A percentile compares a stretch with the other conserved stretches of the same genome.
Conservation (phyloP, 164 flowering plant genomes). For the Dillenia turbinata region DNA sequence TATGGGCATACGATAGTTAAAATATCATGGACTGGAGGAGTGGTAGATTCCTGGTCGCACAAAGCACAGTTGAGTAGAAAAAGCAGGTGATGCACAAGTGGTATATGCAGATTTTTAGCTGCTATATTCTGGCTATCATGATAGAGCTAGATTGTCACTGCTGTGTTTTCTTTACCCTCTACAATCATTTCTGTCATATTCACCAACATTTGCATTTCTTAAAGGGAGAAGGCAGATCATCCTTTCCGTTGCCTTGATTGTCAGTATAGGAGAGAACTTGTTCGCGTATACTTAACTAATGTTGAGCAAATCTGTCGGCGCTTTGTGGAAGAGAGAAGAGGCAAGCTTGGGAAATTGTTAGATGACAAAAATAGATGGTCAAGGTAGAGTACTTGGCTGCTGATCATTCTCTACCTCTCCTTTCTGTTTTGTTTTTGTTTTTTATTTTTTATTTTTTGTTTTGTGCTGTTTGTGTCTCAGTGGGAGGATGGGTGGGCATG, state of each 20-base stretch:
- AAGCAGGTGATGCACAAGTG: too few species aligned
- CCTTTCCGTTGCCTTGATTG: constrained; percentile 94
- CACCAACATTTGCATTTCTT: not conserved
- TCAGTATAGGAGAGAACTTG: constrained; percentile 92
- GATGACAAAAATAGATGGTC: constrained; percentile 90
- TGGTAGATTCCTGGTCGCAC: too few species aligned
- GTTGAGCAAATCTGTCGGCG: constrained; percentile 87
- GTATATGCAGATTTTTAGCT: too few species aligned
- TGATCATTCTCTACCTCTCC: too few species aligned
- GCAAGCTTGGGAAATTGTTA: constrained; percentile 73
- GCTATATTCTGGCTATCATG: too few species aligned
- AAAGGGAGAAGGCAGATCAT: constrained; percentile 85
- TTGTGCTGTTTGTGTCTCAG: not conserved
- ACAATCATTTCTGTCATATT: too few species aligned
- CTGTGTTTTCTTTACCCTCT: too few species aligned
- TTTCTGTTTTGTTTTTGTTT: not conserved
- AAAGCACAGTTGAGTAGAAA: too few species aligned
- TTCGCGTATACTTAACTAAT: constrained; percentile 83
- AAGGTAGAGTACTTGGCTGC: constrained; percentile 40
- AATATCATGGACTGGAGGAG: too few species aligned
- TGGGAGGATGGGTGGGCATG: too few species aligned
- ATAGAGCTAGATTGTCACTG: too few species aligned
- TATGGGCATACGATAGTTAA: too few species aligned
- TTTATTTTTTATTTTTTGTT: not conserved
- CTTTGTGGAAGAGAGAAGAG: constrained; percentile 81